Evolutionary conservation across 169 alveolate genomes (phyloP).

Genomic region (Theileria luwenshuni): DNA sequence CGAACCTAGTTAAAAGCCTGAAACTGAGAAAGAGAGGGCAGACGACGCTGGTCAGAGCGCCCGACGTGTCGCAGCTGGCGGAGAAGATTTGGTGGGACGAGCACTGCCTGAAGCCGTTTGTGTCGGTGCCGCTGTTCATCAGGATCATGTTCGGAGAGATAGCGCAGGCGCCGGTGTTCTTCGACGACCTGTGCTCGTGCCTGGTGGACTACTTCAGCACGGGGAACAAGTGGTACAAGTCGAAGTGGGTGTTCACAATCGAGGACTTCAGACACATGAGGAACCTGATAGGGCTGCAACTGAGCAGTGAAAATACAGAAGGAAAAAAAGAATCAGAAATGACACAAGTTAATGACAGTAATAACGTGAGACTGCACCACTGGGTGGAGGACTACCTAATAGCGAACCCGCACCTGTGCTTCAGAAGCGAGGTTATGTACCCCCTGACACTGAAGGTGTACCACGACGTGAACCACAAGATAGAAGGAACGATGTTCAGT

Average conservation of each 20-base stretch:
- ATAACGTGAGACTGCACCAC: constrained; percentile 64
- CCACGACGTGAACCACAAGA: constrained; percentile 76
- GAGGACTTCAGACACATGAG: constrained; percentile 70
- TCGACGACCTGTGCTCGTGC: constrained; percentile 79
- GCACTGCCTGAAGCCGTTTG: constrained; percentile 74
- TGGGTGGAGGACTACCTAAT: constrained; percentile 77
- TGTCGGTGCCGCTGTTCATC: constrained; percentile 74
- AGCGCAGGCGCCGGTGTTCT: constrained; percentile 75
- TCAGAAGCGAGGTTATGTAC: constrained; percentile 60
- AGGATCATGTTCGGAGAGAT: constrained; percentile 73
- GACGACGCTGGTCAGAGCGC: constrained; percentile 25
- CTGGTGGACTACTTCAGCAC: constrained; percentile 73
- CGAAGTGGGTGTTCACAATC: constrained; percentile 76
- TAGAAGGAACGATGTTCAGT: constrained; percentile 72
- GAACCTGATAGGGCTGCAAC: constrained; percentile 71
- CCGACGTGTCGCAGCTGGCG: constrained; percentile 55
- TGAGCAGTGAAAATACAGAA: constrained; percentile 11
- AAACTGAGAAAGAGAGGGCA: constrained; percentile 65
- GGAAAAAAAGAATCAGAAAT: neutral
- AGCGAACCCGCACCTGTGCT: constrained; percentile 69
- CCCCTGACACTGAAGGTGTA: constrained; percentile 66
- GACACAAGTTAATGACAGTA: constrained; percentile 16
- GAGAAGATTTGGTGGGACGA: constrained; percentile 80
- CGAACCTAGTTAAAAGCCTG: constrained; percentile 77
- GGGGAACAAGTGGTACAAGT: constrained; percentile 68